Base-by-base conservation (phyloP, 257 asterid species). In the Nicotiana undulata region DNA sequence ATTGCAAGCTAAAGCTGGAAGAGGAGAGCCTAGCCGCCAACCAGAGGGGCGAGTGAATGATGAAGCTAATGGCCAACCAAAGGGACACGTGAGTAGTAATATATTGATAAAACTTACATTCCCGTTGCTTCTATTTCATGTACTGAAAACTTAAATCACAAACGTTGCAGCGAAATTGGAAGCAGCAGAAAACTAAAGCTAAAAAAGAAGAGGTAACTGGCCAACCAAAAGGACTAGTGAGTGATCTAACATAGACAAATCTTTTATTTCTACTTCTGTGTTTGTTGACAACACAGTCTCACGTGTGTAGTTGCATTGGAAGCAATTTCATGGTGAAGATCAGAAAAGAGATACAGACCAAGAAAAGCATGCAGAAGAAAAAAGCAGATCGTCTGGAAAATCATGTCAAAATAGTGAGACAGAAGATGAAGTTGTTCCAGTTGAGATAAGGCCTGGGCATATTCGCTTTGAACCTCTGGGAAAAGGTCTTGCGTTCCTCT, bases 381-480 rank as follows among this genome's bases (percentile, higher is more conserved):
- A 77, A 70, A 81, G 58, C 68, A 66, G 79, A 77, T 80, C 63
- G 22, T 75, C 76, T 72, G 83, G 84, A 63, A 85, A 63, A 77
- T 75, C 87, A 74, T 84, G 83, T 80, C 86, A 75, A 80, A 84
- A 81, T 83, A 84, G 78, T 81, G 88, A 83, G 76, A 79, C 60
- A 46, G 97, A 89, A 79, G 84, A 85, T 72, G 91, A 92, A 86
- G 86, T 91, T 88, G 91, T 92, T 89, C 97, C 98, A 58, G 76
- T 90, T 81, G 88, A 85, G 76, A 79, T 91, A 81, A 94, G 96
- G 90, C 99, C 98, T 26, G 98, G 99, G 74, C 97, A 96, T 84
- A 93, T 96, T 82, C 98, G 99, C 75, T 96, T 94, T 88, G 98
- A 92, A 88, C 90, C 95, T 58, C 79, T 87, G 82, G 98, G 85